Base-by-base conservation (phyloP, 352 stramenopile species). In the Phytophthora macrochlamydospora region DNA sequence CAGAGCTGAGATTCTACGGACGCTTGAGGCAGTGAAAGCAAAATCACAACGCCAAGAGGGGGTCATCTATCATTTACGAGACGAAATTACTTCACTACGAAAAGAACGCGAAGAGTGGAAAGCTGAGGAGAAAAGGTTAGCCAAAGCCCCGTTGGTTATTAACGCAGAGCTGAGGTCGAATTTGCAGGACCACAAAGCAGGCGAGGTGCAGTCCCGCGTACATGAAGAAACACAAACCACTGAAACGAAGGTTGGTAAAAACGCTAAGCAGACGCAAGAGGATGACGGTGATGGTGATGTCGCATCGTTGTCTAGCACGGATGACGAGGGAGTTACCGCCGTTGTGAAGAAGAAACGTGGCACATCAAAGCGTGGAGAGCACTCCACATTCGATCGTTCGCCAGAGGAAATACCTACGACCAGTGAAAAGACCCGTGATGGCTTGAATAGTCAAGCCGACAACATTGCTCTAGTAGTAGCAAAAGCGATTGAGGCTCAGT, bases 381-480 rank as follows among this genome's bases (percentile, higher is more conserved):
- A 48, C 3, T 29, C 28, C 14, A 54, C 6, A 38, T 24, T 29
- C 18, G 28, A 65, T 8, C 30, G 40, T 11, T 35, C 44, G 44
- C 18, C 32, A 59, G 32, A 35, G 55, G 59, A 62, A 14, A 40
- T 55, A 62, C 3, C 7, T 46, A 59, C 67, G 59, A 13, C 40
- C 48, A 32, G 5, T 14, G 18, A 59, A 29, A 42, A 24, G 4
- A 13, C 40, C 48, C 31, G 5, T 14, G 18, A 59, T 18, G 44
- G 24, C 2, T 73, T 55, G 69, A 62, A 30, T 30, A 40, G 56
- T 45, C 60, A 68, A 18, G 67, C 68, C 40, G 76, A 85, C 51
- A 70, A 61, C 29, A 80, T 87, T 62, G 74, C 79, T 2, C 45
- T 73, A 18, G 59, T 76, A 7, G 76, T 87, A 3, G 73, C 71